These are phyloP conservation scores for Ilyonectria mors-panacis DNA, from an alignment of 2,329 filamentous ascomycete genomes.

Conservation along the genomic window DNA sequence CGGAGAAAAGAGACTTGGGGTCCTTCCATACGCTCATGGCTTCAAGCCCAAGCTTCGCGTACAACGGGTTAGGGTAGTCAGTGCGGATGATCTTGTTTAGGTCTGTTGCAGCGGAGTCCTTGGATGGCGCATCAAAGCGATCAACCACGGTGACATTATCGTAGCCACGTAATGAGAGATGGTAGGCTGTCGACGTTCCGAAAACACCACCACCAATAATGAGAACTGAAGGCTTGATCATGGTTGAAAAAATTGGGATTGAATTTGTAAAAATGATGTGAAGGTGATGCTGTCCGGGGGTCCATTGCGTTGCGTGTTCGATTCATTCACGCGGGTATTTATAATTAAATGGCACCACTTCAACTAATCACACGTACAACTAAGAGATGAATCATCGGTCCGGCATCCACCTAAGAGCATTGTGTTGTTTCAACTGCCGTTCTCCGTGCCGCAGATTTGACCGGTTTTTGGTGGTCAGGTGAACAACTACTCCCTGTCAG, in stretches of 20 bases:
- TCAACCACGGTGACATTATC: conserved; percentile 46
- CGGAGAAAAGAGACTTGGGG: conserved; percentile 46
- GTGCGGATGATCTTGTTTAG: conserved; percentile 52
- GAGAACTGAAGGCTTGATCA: conserved; percentile 23
- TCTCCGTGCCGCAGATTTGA: too few species aligned
- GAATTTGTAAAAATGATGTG: too few species aligned
- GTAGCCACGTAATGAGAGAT: conserved; percentile 41
- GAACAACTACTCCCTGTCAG: too few species aligned
- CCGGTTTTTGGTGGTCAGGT: too few species aligned
- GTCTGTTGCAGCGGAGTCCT: conserved; percentile 48
- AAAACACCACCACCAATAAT: conserved; percentile 45
- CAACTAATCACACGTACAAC: too few species aligned
- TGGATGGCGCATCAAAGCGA: conserved; percentile 43
- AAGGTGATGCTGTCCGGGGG: too few species aligned
- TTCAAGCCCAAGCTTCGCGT: conserved; percentile 50
- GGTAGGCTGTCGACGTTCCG: conserved; percentile 52
- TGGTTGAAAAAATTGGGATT: neutral
- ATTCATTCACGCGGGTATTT: too few species aligned
- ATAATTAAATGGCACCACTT: too few species aligned
- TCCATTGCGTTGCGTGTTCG: too few species aligned
- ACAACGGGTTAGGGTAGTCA: conserved; percentile 49
- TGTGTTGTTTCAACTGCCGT: too few species aligned
- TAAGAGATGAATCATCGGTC: too few species aligned
- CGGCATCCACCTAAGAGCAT: too few species aligned
- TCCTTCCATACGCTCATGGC: conserved; percentile 50